Evolutionary conservation across 495 filamentous ascomycete species (phyloP), one percentile per base, ranked within the genome.

Genomic region (Penicillium desertorum): DNA sequence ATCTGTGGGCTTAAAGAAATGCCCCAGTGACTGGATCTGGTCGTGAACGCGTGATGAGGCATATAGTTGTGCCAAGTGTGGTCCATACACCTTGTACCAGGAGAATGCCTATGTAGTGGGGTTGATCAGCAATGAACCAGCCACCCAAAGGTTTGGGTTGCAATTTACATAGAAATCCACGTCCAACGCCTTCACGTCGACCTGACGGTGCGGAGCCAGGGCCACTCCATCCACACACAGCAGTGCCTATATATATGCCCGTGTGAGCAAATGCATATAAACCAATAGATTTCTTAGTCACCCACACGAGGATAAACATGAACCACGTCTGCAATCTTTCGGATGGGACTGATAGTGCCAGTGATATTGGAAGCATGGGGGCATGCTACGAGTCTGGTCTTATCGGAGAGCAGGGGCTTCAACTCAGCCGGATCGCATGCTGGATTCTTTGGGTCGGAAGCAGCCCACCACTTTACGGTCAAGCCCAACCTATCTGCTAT

Each of bases 11-110:
- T 90, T 88, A 73, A 91, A 91, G 68, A 77, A 88, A 69, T 90
- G 87, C 6, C 80, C 85, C 4, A 90, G 71, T 0, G 80, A 78
- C 20, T 60, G 62, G 54, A 89, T 72, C 32, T 75, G 63, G 37
- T 75, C 61, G 52, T 82, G 79, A 4, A 83, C 63, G 22, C 63
- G 69, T 12, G 63, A 62, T 5, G 67, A 59, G 41, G 81, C 86
- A 66, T 89, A 91, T 5, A 91, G 77, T 58, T 84, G 76, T 1
- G 87, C 76, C 17, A 90, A 73, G 59, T 90, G 88, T 4, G 88
- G 88, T 0, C 86, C 88, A 67, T 85, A 90, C 22, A 88, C 85
- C 69, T 91, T 89, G 70, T 90, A 89, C 75, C 88, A 91, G 3
- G 79, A 83, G 60, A 90, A 86, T n/a, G 62, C 62, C 68, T 72